Percentiles rank a stretch among this genome's conserved stretches.
phyloP scores from a whole-genome alignment of 2,329 filamentous ascomycete species.

The Curvularia hawaiiensis region DNA sequence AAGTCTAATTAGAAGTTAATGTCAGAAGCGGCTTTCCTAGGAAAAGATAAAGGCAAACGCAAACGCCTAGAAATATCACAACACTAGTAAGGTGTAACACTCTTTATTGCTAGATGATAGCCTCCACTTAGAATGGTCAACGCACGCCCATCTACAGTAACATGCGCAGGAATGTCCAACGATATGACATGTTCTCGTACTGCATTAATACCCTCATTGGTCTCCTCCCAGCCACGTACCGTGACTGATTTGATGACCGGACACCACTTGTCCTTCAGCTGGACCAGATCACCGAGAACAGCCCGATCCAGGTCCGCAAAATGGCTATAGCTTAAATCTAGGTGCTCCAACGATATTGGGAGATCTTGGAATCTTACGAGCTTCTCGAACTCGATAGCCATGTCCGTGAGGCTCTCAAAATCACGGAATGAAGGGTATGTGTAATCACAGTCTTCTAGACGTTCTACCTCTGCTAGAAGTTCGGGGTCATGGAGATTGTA shows the following conservation, averaged over 20 bases:
- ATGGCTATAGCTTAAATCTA: neutral
- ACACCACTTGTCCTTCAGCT: slow-evolving; percentile 6
- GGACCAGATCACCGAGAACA: neutral
- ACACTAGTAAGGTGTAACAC: neutral
- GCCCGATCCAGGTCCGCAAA: neutral
- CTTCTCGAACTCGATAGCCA: slow-evolving; percentile 7
- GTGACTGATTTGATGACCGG: slow-evolving; percentile 1
- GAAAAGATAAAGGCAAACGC: too few relatives aligned
- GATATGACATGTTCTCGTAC: neutral
- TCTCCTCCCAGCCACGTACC: neutral
- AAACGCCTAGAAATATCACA: too few relatives aligned
- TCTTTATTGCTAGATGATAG: neutral
- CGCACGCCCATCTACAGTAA: neutral
- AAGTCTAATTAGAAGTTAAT: too few relatives aligned
- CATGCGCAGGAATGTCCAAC: neutral
- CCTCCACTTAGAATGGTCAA: neutral
- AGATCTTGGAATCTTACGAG: slow-evolving; percentile 1
- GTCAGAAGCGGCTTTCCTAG: too few relatives aligned
- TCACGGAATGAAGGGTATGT: slow-evolving; percentile 1
- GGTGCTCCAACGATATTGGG: neutral
- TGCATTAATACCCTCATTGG: neutral
- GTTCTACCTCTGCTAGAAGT: neutral
- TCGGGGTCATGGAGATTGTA: slow-evolving; percentile 1
- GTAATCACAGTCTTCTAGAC: neutral
- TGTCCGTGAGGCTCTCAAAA: slow-evolving; percentile 1